Percentiles rank a stretch among this genome's conserved stretches.
These are phyloP conservation scores for Alternaria viburni DNA, from an alignment of 2,329 filamentous ascomycete genomes.

Conservation along the genomic window DNA sequence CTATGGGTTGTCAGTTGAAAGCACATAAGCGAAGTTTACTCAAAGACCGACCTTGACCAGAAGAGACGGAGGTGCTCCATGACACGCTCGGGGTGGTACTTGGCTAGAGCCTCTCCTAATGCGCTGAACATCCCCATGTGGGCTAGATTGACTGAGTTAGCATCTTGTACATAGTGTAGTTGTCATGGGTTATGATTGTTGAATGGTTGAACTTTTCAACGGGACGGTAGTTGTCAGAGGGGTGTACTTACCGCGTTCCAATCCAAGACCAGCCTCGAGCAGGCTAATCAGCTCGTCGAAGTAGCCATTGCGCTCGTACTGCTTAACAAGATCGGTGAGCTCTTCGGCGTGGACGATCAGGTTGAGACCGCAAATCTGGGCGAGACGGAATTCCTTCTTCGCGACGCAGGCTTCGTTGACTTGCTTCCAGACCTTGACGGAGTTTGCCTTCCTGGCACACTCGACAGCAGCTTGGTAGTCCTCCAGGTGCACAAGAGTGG, in stretches of 20 bases:
- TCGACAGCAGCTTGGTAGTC: slow-evolving; percentile 98
- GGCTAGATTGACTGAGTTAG: not conserved
- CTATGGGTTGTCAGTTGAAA: slow-evolving; percentile 58
- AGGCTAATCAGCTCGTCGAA: slow-evolving; percentile 97
- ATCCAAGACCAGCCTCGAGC: slow-evolving; percentile 90
- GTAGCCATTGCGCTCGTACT: slow-evolving; percentile 96
- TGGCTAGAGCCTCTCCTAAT: slow-evolving; percentile 87
- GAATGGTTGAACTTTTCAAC: not conserved
- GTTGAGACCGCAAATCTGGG: slow-evolving; percentile 98
- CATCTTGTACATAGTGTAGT: not conserved
- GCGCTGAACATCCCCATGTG: slow-evolving; percentile 99
- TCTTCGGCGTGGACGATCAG: slow-evolving; percentile 98
- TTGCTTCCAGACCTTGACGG: slow-evolving; percentile 99
- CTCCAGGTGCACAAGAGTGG: slow-evolving; percentile 92
- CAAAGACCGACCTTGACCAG: slow-evolving; percentile 62
- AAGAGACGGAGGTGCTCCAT: slow-evolving; percentile 99
- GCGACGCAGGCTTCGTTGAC: slow-evolving; percentile 94
- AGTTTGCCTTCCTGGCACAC: slow-evolving; percentile 97
- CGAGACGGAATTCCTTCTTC: slow-evolving; percentile 98
- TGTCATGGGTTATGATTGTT: not conserved
- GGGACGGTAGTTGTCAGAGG: not conserved
- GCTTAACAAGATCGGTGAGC: slow-evolving; percentile 87
- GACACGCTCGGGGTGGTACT: slow-evolving; percentile 91
- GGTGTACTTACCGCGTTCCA: slow-evolving; percentile 67
- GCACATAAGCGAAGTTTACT: not conserved